phyloP scores from a whole-genome alignment of 805 yeast species.

The Saturnispora dispora region DNA sequence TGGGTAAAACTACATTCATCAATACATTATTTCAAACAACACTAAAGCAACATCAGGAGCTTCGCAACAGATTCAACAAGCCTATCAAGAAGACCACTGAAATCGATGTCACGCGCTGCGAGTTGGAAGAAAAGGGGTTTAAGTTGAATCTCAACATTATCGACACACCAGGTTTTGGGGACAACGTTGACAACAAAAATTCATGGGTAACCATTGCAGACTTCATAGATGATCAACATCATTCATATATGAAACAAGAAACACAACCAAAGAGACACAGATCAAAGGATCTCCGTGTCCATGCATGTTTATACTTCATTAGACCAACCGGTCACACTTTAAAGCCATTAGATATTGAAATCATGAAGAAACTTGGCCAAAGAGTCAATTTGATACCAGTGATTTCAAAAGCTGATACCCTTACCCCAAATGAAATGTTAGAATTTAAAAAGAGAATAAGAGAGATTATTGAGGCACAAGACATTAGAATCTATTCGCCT shows the following conservation, averaged over 20 bases:
- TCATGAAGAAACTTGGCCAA: conserved; percentile 73
- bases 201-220: conserved; percentile 83
- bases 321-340: conserved; percentile 87
- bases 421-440: conserved; percentile 60
- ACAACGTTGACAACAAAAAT: conserved; percentile 74
- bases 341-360: conserved; percentile 79
- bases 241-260: conserved; percentile 81
- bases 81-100: conserved; percentile 65
- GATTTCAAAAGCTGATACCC: conserved; percentile 81
- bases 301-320: conserved; percentile 82
- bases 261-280: conserved; percentile 72
- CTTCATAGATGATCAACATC: conserved; percentile 88
- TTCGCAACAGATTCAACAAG: conserved; percentile 47
- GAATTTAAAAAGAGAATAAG: conserved; percentile 69
- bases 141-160: conserved; percentile 67
- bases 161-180: conserved; percentile 94
- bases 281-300: conserved; percentile 77
- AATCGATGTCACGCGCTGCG: conserved; percentile 71
- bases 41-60: conserved; percentile 50
- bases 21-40: conserved; percentile 76
- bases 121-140: conserved; percentile 77
- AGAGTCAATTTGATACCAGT: conserved; percentile 85
- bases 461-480: conserved; percentile 75
- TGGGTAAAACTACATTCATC: conserved; percentile 87
- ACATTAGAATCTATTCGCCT: conserved; percentile 75